phyloP scores from a whole-genome alignment of 1,284 basidiomycete genomes.

The Irpex lacteus region DNA sequence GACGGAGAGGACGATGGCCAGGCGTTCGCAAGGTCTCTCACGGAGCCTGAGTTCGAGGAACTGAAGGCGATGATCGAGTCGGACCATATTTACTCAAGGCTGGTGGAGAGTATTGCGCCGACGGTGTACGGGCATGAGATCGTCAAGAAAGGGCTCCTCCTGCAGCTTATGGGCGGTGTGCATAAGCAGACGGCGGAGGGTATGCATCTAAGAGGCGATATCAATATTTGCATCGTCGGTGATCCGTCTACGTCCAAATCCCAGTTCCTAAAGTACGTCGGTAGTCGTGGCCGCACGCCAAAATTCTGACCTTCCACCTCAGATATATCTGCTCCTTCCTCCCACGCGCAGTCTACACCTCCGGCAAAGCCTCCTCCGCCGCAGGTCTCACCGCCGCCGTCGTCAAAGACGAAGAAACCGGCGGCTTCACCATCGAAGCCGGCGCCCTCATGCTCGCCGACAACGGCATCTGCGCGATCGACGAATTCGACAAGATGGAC shows the following conservation, averaged over 20 bases:
- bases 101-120: constrained; percentile 95
- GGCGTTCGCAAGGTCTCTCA: constrained; percentile 85
- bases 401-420: constrained; percentile 97
- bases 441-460: constrained; percentile 99
- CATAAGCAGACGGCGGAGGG: constrained; percentile 97
- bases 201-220: constrained; percentile 95
- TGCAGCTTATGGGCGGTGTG: constrained; percentile 99
- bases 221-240: constrained; percentile 98
- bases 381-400: constrained; percentile 99
- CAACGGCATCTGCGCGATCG: constrained; percentile 99
- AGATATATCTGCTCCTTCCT: constrained; percentile 99
- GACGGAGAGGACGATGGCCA: constrained; percentile 74
- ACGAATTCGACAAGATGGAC: constrained; percentile 99
- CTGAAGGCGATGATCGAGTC: constrained; percentile 91
- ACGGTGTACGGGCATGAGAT: constrained; percentile 99
- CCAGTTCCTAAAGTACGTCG: constrained; percentile 93
- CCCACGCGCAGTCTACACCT: constrained; percentile 97
- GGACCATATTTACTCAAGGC: constrained; percentile 90
- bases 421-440: constrained; percentile 99
- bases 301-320: too few relatives aligned
- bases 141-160: constrained; percentile 96
- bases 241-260: constrained; percentile 98
- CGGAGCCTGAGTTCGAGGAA: constrained; percentile 93
- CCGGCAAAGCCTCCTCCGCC: constrained; percentile 97
- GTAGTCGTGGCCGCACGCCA: too few relatives aligned